Evolutionary conservation across 2,329 filamentous ascomycete species (phyloP), one percentile per base, ranked within the genome.

Genomic region (Pseudogymnoascus sp.): DNA sequence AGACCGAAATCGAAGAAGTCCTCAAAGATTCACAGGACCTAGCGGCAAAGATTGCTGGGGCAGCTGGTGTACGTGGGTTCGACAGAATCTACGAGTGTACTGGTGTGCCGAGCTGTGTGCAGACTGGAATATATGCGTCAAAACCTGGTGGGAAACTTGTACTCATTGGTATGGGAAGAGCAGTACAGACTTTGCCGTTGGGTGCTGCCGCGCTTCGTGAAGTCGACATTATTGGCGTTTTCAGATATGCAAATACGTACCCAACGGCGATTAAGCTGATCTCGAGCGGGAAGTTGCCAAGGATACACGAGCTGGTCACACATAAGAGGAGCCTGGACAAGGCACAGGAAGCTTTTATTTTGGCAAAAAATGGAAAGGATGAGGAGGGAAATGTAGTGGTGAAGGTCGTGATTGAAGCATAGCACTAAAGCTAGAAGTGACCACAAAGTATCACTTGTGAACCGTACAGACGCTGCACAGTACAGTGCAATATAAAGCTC

Each of bases 131-230:
- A 19, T 91, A 88, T 68, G 87, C 87, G 2, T 87, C 88, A 9
- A 81, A 81, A 64, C 81, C 88, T 0, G 89, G 89, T 26, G 89
- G 89, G 17, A 88, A 87, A 69, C 80, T 91, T 59, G 82, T 92
- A 73, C 86, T 92, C 73, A 88, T 93, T 23, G 89, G 89, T 62
- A 92, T 92, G 89, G 89, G 89, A 38, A 89, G 84, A 4, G 88
- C 89, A 0, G 83, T 91, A 61, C 88, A 91, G 73, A 91, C 88
- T 0, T 79, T 92, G 1, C 88, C 88, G 1, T 78, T 93, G 53
- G 89, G 86, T 7, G 86, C 87, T 4, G 88, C 88, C 2, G 87
- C 89, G 40, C 78, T 91, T 29, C 83, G 88, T 38, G 89, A 93
- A 75, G 86, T 92, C 46, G 89, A 92, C 71, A 87, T 92, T 33